Conservation (phyloP, 768 basidiomycete species). For the Russula earlei region DNA sequence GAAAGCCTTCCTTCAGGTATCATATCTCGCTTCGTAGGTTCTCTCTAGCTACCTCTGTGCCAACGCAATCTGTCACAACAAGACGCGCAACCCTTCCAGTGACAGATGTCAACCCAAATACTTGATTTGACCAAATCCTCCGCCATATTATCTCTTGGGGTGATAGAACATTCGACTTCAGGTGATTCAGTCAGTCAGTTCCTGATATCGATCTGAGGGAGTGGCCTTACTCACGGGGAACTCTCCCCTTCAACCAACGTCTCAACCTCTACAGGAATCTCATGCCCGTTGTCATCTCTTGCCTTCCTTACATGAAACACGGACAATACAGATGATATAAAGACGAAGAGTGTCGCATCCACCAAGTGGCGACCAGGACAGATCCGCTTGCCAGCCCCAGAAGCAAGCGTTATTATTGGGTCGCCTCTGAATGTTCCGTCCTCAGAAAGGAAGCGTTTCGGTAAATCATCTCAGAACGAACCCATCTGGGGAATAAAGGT, state of each 20-base stretch:
- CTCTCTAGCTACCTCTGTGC: no score
- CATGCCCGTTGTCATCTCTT: neutral
- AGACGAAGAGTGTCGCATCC: conserved; percentile 5
- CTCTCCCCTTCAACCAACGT: neutral
- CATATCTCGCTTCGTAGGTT: no score
- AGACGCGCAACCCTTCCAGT: no score
- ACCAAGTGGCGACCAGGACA: conserved; percentile 11
- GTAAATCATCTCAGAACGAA: neutral
- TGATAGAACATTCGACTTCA: conserved; percentile 2
- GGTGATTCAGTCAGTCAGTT: neutral
- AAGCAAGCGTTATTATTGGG: neutral
- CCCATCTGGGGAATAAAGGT: neutral
- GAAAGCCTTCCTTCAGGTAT: no score
- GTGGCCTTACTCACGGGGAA: neutral
- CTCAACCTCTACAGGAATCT: neutral
- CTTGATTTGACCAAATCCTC: neutral
- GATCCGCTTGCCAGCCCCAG: conserved; percentile 2
- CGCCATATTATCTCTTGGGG: neutral
- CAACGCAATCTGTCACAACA: neutral
- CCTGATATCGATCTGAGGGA: neutral
- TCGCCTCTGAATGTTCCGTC: neutral
- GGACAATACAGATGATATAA: neutral
- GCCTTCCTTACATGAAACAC: neutral
- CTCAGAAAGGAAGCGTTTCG: neutral
- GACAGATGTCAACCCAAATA: neutral